phyloP scores from a whole-genome alignment of 768 basidiomycete species.

The Calocybe cyanea region DNA sequence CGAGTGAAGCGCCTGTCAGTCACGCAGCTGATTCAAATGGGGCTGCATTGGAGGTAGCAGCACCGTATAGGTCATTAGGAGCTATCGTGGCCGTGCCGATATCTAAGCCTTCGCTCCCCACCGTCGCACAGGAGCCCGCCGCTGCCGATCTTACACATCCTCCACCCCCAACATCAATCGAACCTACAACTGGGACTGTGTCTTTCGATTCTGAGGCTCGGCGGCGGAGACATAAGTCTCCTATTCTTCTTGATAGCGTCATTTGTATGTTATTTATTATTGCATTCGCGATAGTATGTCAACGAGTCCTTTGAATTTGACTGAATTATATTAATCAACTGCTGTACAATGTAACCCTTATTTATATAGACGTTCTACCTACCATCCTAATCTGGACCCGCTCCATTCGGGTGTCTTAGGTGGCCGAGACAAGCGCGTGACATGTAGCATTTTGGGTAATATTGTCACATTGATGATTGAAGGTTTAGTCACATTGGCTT shows the following conservation, averaged over 20 bases:
- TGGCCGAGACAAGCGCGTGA: too few relatives aligned
- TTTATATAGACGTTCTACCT: too few relatives aligned
- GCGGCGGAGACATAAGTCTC: constrained; percentile 31
- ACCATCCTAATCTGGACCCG: too few relatives aligned
- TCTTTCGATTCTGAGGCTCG: not conserved
- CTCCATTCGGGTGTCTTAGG: not conserved
- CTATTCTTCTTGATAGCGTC: constrained; percentile 61
- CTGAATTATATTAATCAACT: constrained; percentile 12
- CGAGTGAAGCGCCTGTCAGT: constrained; percentile 1
- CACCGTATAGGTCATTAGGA: not conserved
- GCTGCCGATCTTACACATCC: constrained; percentile 2
- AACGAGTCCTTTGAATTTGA: constrained; percentile 42
- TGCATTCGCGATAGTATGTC: constrained; percentile 63
- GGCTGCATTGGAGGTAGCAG: not conserved
- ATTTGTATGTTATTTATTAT: constrained; percentile 72
- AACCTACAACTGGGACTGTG: constrained; percentile 17
- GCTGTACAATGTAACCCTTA: too few relatives aligned
- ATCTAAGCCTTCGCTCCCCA: constrained; percentile 3
- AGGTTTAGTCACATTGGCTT: too few relatives aligned
- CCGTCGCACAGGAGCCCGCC: not conserved
- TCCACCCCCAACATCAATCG: constrained; percentile 8
- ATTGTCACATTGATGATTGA: too few relatives aligned
- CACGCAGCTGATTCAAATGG: constrained; percentile 4
- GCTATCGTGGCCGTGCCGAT: not conserved
- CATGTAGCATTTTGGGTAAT: too few relatives aligned